Evolutionary conservation across 495 filamentous ascomycete species (phyloP), one percentile per base, ranked within the genome.

Genomic region (Annulohypoxylon moriforme): DNA sequence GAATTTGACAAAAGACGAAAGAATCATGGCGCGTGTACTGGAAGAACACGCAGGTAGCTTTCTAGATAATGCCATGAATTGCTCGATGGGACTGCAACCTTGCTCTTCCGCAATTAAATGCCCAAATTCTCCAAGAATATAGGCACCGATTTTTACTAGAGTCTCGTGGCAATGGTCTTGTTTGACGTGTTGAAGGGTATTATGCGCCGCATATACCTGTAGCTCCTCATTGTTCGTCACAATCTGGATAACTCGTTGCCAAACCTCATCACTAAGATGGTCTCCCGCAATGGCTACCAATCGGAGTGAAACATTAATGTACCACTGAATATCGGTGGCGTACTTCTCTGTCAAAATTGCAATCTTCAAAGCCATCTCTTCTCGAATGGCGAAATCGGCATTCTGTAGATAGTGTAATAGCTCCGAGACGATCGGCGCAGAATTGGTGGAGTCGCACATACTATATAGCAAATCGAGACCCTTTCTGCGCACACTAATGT

Each of bases 281-380:
- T 99, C 96, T 67, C 96, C 96, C 9, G 96, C 96, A 86, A 98
- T 92, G 25, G 96, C 94, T 63, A 99, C 92, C 27, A 99, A 88
- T 57, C 95, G 92, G 69, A 99, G 82, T 3, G 96, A 97, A 66
- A 98, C 97, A 77, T 99, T 94, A 63, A 99, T 96, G 81, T 99
- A 99, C 96, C 96, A 99, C 78, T 97, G 94, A 14, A 97, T 92
- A 76, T 99, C 94, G 0, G 94, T 97, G 22, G 96, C 96, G 76
- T 98, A 99, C 78, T 98, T 98, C 79, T 99, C 96, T 2, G 96
- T 97, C 60, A 99, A 78, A 73, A 99, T 98, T 34, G 96, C 96
- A 76, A 99, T 96, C 82, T 99, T 99, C 58, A 99, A 82, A 8
- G 98, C 96, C 96, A 99, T 98, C 79, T 99, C 96, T 80, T 99